Conservation (phyloP, 2,329 filamentous ascomycete genomes). For the Exophiala oligosperma region DNA sequence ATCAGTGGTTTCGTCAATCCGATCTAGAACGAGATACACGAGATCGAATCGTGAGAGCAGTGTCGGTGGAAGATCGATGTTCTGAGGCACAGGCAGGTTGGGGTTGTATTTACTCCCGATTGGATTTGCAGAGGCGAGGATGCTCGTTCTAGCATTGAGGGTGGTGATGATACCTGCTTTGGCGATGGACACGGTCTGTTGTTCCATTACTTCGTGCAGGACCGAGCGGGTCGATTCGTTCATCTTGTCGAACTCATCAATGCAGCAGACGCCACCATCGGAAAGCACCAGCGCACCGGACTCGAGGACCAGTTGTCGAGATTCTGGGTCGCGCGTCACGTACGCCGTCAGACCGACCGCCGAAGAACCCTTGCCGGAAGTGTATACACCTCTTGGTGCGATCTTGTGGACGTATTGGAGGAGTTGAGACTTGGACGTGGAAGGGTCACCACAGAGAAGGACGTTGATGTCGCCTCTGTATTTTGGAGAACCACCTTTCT, state of each 20-base stretch:
- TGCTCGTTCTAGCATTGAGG: constrained; percentile 90
- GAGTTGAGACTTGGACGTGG: constrained; percentile 93
- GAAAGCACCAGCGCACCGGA: constrained; percentile 73
- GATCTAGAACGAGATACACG: constrained; percentile 94
- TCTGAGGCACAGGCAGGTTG: constrained; percentile 91
- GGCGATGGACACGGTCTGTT: constrained; percentile 75
- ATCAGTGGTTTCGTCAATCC: constrained; percentile 86
- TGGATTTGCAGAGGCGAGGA: constrained; percentile 94
- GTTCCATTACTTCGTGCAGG: constrained; percentile 78
- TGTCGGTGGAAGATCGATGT: constrained; percentile 95
- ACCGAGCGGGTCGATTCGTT: constrained; percentile 72
- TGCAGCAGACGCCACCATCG: constrained; percentile 74
- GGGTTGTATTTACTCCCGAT: constrained; percentile 98
- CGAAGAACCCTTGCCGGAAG: constrained; percentile 73
- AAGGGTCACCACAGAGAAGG: constrained; percentile 93
- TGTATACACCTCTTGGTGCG: constrained; percentile 81
- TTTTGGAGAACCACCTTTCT: constrained; percentile 91
- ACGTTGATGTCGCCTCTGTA: constrained; percentile 98
- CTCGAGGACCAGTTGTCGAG: constrained; percentile 70
- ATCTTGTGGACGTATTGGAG: constrained; percentile 97
- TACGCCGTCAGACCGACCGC: constrained; percentile 78
- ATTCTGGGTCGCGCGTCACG: constrained; percentile 72
- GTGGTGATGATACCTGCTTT: constrained; percentile 82
- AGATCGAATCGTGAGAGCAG: constrained; percentile 94
- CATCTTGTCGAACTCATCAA: constrained; percentile 82